Base-by-base conservation (phyloP, 805 yeast genomes). In the Aciculoconidium aculeatum region DNA sequence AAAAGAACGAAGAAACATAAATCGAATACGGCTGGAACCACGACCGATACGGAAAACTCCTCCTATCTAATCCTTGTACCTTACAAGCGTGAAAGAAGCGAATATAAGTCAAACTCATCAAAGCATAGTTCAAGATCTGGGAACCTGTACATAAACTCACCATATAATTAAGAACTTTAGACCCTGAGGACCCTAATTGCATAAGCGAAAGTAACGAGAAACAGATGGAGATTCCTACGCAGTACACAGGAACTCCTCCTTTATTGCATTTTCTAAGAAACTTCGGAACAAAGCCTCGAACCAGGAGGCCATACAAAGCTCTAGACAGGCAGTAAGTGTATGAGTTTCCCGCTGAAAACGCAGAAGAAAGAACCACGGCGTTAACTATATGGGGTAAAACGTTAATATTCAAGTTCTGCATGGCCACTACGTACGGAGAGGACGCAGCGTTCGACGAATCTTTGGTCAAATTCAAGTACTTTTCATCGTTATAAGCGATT, bases 141-240 rank as follows among this genome's bases (percentile, higher is more conserved):
- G 68, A 55, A 30, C 67, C 67, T 6, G 74, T 67, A 44, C 67
- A 64, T 28, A 68, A 54, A 35, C 57, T 65, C 32, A 67, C 65
- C 48, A 68, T 64, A 53, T 69, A 67, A 36, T 53, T 51, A 44
- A 68, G 60, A 5, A 62, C 70, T 15, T 49, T 58, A 7, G 49
- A 39, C 12, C 61, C 48, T 5, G 56, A 44, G 10, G 46, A 31
- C 24, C 70, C 67, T 36, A 68, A 47, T 37, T 80, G 92, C 45
- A 82, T 53, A 38, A 82, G 71, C 11, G 87, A 72, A 11, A 82
- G 49, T 25, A 77, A 55, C 0, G 84, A 77, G 71, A 85, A 80
- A 20, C 50, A 39, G 21, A 66, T 45, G 1, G 70, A 56, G 2
- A 64, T 42, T 18, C 59, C 33, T 7, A 69, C 69, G 36, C 72